Evolutionary conservation across 371 early-diverging fungal genomes (phyloP), one percentile per base, ranked within the genome.

Genomic region (Rhizopus arrhizus): DNA sequence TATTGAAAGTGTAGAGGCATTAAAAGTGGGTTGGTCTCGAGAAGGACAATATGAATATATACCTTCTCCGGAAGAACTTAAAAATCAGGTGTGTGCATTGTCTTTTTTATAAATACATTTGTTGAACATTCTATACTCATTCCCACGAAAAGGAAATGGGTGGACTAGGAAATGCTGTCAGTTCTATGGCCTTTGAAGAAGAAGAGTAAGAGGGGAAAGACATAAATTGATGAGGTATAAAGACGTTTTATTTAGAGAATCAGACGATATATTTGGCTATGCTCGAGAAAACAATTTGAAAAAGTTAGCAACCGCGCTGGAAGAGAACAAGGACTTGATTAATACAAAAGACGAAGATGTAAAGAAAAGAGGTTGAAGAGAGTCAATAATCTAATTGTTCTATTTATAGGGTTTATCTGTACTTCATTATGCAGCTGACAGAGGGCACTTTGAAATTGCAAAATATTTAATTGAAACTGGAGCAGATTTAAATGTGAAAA

Each of bases 391-490:
- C 9, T 12, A 13, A 51, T 28, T n/a, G n/a, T 40, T 31, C 4
- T 28, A 4, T 34, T 61, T 28, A 15, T 54, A 76, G 70, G 78
- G 81, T 11, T 56, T 76, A 40, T 69, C 77, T 16, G 68, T 68
- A 2, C 69, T 81, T 31, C 81, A 81, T 65, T 65, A 74, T 51
- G 78, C 81, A 22, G 65, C 71, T 28, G 78, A 81, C 53, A 58
- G 81, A 36, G 81, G 81, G 0, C 45, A 78, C 62, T 5, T 63
- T 5, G 73, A 76, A 11, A 53, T 67, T 13, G 69, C 69, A 3
- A 52, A 65, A 16, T 28, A 62, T 2, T 48, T 81, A 6, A 35
- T 78, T 33, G 66, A 71, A 9, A 28, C 51, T 11, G 80, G 77
- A 22, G 80, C 80, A 13, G 68, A 80, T 60, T 47, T 80, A 11